Conservation (phyloP, 1,139 yeast species). For the Sugiyamaella neomexicana region DNA sequence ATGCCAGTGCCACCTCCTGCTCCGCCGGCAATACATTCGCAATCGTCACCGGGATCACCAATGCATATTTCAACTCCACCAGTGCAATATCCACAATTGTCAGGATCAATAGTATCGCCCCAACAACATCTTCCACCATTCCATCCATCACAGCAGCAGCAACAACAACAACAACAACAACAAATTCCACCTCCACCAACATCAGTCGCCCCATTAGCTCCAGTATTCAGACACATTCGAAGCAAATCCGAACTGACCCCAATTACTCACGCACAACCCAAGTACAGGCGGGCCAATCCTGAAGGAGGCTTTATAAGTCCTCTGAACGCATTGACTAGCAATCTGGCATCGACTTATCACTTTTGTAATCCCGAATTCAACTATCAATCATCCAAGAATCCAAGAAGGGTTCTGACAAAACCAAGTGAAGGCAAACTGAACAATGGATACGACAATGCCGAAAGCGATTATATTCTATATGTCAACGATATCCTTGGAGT, state of each 20-base stretch:
- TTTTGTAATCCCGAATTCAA: conserved; percentile 87
- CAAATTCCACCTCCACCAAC: conserved; percentile 8
- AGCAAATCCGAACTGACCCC: conserved; percentile 62
- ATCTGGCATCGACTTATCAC: conserved; percentile 75
- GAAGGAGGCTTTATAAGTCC: conserved; percentile 86
- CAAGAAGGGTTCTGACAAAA: conserved; percentile 87
- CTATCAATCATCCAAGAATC: conserved; percentile 82
- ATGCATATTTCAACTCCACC: conserved; percentile 17
- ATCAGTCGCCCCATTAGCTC: conserved; percentile 40
- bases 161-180: conserved; percentile 9
- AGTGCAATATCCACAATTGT: conserved; percentile 8
- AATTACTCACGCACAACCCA: conserved; percentile 61
- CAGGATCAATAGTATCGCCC: neutral
- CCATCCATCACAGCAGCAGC: conserved; percentile 2
- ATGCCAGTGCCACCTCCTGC: conserved; percentile 2
- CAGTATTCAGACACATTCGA: conserved; percentile 47
- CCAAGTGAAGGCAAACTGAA: conserved; percentile 83
- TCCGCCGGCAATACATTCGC: neutral
- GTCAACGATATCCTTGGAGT: conserved; percentile 92
- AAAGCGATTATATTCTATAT: conserved; percentile 85
- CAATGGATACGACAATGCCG: conserved; percentile 85
- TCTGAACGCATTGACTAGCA: conserved; percentile 72
- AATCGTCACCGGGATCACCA: conserved; percentile 9
- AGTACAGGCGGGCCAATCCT: conserved; percentile 76
- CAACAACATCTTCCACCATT: conserved; percentile 2